Percentiles rank a stretch among this genome's conserved stretches.
Evolutionary conservation across 2,329 filamentous ascomycete species (phyloP).

Genomic region (Ophiocordyceps camponoti-floridani): DNA sequence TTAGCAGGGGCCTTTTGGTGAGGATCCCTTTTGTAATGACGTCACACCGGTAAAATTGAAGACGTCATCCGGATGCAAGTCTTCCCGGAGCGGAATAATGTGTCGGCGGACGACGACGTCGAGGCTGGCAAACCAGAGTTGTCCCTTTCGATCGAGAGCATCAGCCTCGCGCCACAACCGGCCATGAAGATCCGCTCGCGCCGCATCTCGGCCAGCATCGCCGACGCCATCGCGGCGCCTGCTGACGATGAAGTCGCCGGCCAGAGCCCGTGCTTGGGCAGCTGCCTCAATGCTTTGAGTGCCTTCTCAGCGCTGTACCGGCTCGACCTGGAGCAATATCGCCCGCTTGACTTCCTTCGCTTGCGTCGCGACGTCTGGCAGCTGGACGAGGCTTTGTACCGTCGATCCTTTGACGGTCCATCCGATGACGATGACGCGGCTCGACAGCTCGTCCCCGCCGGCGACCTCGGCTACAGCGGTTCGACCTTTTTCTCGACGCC

Average conservation of each 20-base stretch:
- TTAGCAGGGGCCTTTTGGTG: no score
- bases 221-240: conserved; percentile 32
- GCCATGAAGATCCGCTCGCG: conserved; percentile 15
- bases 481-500: conserved; percentile 56
- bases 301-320: conserved; percentile 17
- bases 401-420: conserved; percentile 16
- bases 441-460: conserved; percentile 22
- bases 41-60: not conserved
- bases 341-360: conserved; percentile 11
- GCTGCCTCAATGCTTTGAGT: conserved; percentile 4
- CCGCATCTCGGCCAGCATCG: conserved; percentile 37
- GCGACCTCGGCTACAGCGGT: conserved; percentile 57
- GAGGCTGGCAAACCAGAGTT: not conserved
- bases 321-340: conserved; percentile 11
- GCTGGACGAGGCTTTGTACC: conserved; percentile 19
- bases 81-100: not conserved
- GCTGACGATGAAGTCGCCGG: conserved; percentile 11
- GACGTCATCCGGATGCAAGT: not conserved
- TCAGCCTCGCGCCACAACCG: not conserved
- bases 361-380: conserved; percentile 13
- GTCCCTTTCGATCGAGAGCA: not conserved
- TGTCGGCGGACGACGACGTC: not conserved
- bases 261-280: not conserved
- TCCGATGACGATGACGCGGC: conserved; percentile 15
- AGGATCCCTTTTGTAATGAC: no score